Conservation (phyloP, 495 filamentous ascomycete species). For the Lophiotrema nucula region DNA sequence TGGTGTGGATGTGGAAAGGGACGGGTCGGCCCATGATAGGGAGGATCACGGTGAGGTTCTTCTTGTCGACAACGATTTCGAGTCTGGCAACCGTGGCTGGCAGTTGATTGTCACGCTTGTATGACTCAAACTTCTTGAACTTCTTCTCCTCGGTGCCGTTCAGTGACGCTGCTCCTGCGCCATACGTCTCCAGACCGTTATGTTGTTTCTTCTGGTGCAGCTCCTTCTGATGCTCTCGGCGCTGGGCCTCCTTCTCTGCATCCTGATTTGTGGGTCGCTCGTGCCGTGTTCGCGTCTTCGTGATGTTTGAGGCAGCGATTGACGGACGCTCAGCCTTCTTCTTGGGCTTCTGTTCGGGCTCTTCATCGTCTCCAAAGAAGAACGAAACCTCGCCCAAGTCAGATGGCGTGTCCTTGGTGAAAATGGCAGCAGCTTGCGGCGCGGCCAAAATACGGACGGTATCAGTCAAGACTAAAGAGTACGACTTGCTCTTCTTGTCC, state of each 20-base stretch:
- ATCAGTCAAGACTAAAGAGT: conserved; percentile 86
- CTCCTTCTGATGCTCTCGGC: conserved; percentile 90
- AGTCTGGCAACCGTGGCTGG: conserved; percentile 79
- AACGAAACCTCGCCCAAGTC: conserved; percentile 92
- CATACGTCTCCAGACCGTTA: conserved; percentile 79
- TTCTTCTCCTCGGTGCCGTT: conserved; percentile 92
- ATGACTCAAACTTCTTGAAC: conserved; percentile 98
- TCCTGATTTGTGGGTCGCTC: conserved; percentile 82
- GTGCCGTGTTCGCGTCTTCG: conserved; percentile 87
- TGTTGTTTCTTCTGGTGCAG: conserved; percentile 83
- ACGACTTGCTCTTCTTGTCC: conserved; percentile 80
- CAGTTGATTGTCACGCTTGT: conserved; percentile 96
- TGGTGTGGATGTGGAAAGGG: conserved; percentile 97
- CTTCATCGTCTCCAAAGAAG: conserved; percentile 81
- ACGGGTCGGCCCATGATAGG: conserved; percentile 98
- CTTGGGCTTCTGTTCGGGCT: conserved; percentile 66
- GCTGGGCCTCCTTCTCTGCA: conserved; percentile 83
- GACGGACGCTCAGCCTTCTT: conserved; percentile 77
- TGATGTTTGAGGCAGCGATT: conserved; percentile 85
- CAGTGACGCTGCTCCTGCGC: conserved; percentile 72
- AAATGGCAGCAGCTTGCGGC: conserved; percentile 59
- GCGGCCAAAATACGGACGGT: conserved; percentile 84
- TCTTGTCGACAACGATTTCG: conserved; percentile 83
- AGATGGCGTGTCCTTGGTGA: conserved; percentile 86
- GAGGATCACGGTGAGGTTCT: conserved; percentile 84